Evolutionary conservation across 2,329 filamentous ascomycete species (phyloP).

Genomic region (Penicillium polonicum): DNA sequence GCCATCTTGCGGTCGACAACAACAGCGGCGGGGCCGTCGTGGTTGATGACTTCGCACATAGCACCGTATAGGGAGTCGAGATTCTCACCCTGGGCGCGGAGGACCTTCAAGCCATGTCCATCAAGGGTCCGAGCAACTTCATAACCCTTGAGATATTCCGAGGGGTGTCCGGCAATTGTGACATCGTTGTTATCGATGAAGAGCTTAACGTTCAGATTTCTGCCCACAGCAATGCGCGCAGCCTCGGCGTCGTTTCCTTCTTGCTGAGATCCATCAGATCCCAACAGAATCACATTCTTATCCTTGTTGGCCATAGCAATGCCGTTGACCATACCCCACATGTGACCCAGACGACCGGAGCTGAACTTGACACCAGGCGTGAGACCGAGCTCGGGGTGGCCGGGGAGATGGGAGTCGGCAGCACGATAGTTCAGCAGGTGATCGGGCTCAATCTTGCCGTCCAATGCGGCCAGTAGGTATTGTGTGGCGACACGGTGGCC

Average conservation of each 20-base stretch:
- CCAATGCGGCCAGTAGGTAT: slow-evolving; percentile 39
- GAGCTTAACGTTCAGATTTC: slow-evolving; percentile 40
- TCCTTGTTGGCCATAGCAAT: slow-evolving; percentile 39
- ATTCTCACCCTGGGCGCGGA: slow-evolving; percentile 39
- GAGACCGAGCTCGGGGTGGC: slow-evolving; percentile 42
- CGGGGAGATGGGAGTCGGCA: slow-evolving; percentile 41
- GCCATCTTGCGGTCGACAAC: slow-evolving; percentile 38
- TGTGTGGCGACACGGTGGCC: slow-evolving; percentile 45
- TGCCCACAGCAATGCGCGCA: slow-evolving; percentile 39
- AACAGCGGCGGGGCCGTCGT: slow-evolving; percentile 37
- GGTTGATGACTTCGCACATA: slow-evolving; percentile 33
- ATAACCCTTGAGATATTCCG: slow-evolving; percentile 41
- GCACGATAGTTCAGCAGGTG: slow-evolving; percentile 45
- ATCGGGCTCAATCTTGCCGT: slow-evolving; percentile 39
- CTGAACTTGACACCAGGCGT: slow-evolving; percentile 43
- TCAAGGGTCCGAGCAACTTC: slow-evolving; percentile 32
- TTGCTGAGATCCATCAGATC: slow-evolving; percentile 44
- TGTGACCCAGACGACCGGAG: slow-evolving; percentile 42
- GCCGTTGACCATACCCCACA: slow-evolving; percentile 43
- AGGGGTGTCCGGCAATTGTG: slow-evolving; percentile 43
- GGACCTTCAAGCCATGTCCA: slow-evolving; percentile 41
- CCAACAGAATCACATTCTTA: slow-evolving; percentile 39
- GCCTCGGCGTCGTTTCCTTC: slow-evolving; percentile 45
- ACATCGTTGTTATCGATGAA: slow-evolving; percentile 45
- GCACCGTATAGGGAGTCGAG: slow-evolving; percentile 38